phyloP scores from a whole-genome alignment of 2,329 filamentous ascomycete genomes.

The Talaromyces atroroseus region DNA sequence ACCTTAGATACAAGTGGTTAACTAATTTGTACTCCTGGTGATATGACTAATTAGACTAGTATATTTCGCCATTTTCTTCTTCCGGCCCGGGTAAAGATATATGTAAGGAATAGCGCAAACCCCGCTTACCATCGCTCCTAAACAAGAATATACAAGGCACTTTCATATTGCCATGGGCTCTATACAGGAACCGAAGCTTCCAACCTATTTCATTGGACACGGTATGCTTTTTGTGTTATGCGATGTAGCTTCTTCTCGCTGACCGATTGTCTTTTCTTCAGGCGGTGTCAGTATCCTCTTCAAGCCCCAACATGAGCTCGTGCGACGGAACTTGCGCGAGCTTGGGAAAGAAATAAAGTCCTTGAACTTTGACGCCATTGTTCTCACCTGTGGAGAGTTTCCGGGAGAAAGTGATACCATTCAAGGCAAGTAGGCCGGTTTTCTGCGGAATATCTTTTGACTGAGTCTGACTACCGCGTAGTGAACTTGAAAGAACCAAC shows the following conservation, averaged over 20 bases:
- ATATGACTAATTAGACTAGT: too few relatives aligned
- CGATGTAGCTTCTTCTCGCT: neutral
- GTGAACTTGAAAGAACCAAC: neutral
- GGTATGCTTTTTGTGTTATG: neutral
- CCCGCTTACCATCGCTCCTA: too few relatives aligned
- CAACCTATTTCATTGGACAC: neutral
- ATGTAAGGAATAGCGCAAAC: too few relatives aligned
- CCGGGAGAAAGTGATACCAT: neutral
- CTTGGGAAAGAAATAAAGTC: neutral
- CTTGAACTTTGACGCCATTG: neutral
- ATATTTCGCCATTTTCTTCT: too few relatives aligned
- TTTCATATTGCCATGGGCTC: too few relatives aligned
- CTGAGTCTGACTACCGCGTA: neutral
- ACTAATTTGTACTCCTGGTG: too few relatives aligned
- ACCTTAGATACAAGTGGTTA: too few relatives aligned
- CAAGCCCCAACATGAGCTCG: neutral
- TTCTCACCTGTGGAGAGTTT: neutral
- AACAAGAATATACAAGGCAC: too few relatives aligned
- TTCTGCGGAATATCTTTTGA: too few relatives aligned
- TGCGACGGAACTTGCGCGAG: neutral
- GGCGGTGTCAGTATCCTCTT: neutral
- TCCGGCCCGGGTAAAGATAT: too few relatives aligned
- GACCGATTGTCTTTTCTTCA: too few relatives aligned
- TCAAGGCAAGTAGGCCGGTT: neutral
- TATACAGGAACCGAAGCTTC: neutral